Conservation (phyloP, 257 asterid genomes). For the Galeopsis tetrahit region DNA sequence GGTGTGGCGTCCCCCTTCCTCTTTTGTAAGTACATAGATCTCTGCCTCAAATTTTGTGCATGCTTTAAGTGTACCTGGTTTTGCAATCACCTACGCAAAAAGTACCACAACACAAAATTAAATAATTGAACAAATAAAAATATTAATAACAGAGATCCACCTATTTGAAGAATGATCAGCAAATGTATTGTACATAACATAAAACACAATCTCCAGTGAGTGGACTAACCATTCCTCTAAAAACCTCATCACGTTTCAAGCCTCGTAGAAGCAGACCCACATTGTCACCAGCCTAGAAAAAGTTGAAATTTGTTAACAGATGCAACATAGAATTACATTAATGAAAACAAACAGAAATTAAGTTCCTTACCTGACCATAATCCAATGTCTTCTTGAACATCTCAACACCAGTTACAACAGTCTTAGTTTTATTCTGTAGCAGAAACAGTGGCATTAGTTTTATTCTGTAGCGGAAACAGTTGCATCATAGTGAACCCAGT, state of each 20-base stretch:
- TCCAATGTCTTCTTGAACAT: slow-evolving; percentile 98
- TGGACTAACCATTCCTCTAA: slow-evolving; percentile 88
- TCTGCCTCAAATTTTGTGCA: slow-evolving; percentile 96
- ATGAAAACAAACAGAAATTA: not conserved
- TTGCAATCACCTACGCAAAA: slow-evolving; percentile 80
- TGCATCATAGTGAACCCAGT: slow-evolving; percentile 20
- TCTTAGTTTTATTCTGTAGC: slow-evolving; percentile 73
- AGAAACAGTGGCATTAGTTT: slow-evolving; percentile 46
- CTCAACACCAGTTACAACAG: slow-evolving; percentile 96
- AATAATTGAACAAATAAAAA: not conserved
- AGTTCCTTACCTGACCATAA: slow-evolving; percentile 73
- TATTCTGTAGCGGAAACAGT: slow-evolving; percentile 57
- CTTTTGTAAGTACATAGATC: slow-evolving; percentile 96
- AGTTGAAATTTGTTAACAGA: slow-evolving; percentile 20
- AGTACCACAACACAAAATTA: not conserved
- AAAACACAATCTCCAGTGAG: slow-evolving; percentile 18
- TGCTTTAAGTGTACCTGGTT: slow-evolving; percentile 80
- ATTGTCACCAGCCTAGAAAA: slow-evolving; percentile 94
- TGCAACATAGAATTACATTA: not conserved
- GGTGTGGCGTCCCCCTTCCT: slow-evolving; percentile 99
- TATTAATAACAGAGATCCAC: slow-evolving; percentile 12
- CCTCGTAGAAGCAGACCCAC: slow-evolving; percentile 98
- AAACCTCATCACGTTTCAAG: slow-evolving; percentile 86
- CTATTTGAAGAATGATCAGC: slow-evolving; percentile 2
- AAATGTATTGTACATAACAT: not conserved